Base-by-base conservation (phyloP, 495 filamentous ascomycete genomes). In the Penicillium psychrofluorescens region DNA sequence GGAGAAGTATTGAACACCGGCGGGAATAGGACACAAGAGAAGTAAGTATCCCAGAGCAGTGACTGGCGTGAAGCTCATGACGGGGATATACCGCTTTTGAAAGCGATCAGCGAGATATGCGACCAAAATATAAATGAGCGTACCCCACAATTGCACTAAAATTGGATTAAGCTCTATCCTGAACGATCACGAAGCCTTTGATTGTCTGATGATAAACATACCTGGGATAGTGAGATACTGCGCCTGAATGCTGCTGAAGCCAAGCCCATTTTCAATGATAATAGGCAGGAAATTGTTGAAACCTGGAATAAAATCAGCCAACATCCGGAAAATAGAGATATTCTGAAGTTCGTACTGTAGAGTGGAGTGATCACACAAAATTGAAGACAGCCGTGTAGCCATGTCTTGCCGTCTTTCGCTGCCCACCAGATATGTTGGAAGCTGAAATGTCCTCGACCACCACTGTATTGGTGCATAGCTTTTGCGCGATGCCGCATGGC, bases 221-320 rank as follows among this genome's bases (percentile, higher is more conserved):
- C 44, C 44, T 27, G 44, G 44, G 14, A 46, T 40, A 6, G 35
- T 33, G 10, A 46, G 43, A 34, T 46, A 46, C 22, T 46, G 43
- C 7, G 43, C 43, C 33, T 46, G 36, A 11, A 40, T 38, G 9
- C 28, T 46, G 8, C 28, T 32, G 33, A 32, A 46, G 14, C 34
- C n/a, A 29, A 46, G 34, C 11, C 43, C 43, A 31, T 46, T 33
- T 22, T 46, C 34, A 13, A 46, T 22, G 16, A 46, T 46, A 22
- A 46, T 46, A 1, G 43, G 43, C 10, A 40, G 22, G 36, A 46
- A 46, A n/a, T 29, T 46, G 34, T 33, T 33, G 31, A 46, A 46
- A 1, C 43, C 43, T 46, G 16, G 16, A 16, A 16, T 4, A 1
- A 16, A 1, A 16, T 16, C 16, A 16, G 16, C 16, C 4, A 16